Evolutionary conservation across 2,329 filamentous ascomycete genomes (phyloP).

Genomic region (Akanthomyces dipterigenus): DNA sequence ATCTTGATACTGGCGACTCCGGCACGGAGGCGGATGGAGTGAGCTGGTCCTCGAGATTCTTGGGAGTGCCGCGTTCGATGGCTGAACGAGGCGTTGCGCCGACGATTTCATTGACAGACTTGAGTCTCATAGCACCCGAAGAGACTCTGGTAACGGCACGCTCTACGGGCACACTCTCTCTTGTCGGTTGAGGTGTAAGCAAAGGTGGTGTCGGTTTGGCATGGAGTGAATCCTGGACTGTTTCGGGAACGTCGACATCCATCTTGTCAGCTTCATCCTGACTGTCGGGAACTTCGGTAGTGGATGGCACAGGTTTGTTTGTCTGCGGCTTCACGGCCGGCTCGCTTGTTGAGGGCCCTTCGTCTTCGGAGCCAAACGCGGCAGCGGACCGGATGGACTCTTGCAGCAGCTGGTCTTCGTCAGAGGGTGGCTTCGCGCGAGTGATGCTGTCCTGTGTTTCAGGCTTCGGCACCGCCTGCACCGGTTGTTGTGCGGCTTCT

Average conservation of each 20-base stretch:
- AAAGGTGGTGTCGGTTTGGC: constrained; percentile 10
- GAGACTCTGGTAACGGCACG: constrained; percentile 64
- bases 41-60: constrained; percentile 27
- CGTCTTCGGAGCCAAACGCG: constrained; percentile 14
- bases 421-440: constrained; percentile 27
- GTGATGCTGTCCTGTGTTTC: constrained; percentile 23
- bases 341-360: not conserved
- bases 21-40: constrained; percentile 37
- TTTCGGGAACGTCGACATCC: constrained; percentile 27
- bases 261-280: constrained; percentile 28
- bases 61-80: constrained; percentile 20
- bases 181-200: constrained; percentile 14
- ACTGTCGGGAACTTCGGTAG: constrained; percentile 28
- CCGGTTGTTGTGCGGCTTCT: constrained; percentile 40
- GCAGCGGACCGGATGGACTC: constrained; percentile 32
- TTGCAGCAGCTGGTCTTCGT: constrained; percentile 39
- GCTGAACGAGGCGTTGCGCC: constrained; percentile 45
- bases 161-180: constrained; percentile 20
- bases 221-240: not conserved
- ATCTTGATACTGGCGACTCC: constrained; percentile 33
- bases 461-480: constrained; percentile 19
- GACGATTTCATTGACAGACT: constrained; percentile 67
- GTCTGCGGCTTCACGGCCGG: not conserved
- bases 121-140: constrained; percentile 63
- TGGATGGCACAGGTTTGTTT: not conserved